These are phyloP conservation scores for Guyanaporus albipodus DNA, from an alignment of 768 basidiomycete species.

Conservation along the genomic window DNA sequence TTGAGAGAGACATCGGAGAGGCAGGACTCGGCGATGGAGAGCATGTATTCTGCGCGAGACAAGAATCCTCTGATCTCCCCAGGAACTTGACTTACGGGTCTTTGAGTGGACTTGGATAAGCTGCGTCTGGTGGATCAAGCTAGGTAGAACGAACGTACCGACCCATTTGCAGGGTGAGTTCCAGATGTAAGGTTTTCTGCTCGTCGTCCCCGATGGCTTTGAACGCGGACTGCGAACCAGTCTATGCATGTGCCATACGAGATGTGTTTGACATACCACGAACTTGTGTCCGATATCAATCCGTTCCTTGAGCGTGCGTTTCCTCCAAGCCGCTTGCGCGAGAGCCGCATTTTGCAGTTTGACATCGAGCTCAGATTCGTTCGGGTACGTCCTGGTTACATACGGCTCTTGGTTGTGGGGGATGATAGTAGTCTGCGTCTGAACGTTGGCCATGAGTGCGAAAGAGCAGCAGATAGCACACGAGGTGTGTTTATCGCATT, in stretches of 20 bases:
- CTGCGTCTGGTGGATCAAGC: not conserved
- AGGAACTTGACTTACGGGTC: constrained; percentile 72
- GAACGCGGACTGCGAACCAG: constrained; percentile 42
- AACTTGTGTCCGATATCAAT: constrained; percentile 71
- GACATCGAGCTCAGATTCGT: constrained; percentile 54
- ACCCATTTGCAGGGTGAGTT: constrained; percentile 90
- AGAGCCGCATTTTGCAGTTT: constrained; percentile 51
- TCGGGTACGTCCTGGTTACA: constrained; percentile 58
- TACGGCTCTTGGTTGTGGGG: constrained; percentile 72
- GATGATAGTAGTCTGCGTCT: constrained; percentile 73
- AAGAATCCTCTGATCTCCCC: constrained; percentile 82
- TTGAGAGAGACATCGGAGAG: constrained; percentile 72
- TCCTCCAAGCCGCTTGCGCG: constrained; percentile 76
- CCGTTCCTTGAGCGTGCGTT: constrained; percentile 54
- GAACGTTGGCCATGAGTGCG: constrained; percentile 19
- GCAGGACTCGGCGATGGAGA: constrained; percentile 72
- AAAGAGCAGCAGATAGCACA: too few relatives aligned
- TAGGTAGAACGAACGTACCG: constrained; percentile 47
- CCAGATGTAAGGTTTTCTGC: constrained; percentile 47
- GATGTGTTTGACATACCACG: constrained; percentile 43
- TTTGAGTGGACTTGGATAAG: constrained; percentile 25
- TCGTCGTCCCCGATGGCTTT: constrained; percentile 45
- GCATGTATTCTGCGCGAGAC: constrained; percentile 79
- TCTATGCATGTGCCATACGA: not conserved
- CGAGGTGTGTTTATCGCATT: not conserved